Conservation (phyloP, 2,329 filamentous ascomycete genomes). For the Chaetoscypha palmicola region DNA sequence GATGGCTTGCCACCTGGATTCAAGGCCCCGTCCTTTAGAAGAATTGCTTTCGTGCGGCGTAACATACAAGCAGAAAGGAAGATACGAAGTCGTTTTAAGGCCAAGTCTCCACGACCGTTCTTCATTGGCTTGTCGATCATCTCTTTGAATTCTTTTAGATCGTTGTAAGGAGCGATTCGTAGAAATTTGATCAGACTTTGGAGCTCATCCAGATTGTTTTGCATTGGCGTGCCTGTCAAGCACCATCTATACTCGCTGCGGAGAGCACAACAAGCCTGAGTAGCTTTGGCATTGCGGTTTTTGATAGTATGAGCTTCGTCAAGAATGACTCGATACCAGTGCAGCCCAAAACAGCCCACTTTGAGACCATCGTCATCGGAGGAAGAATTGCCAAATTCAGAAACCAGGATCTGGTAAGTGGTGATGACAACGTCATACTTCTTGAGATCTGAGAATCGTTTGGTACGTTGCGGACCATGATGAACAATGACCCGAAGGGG, state of each 20-base stretch:
- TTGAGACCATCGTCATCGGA: slow-evolving; percentile 55
- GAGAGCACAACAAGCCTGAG: slow-evolving; percentile 82
- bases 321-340: slow-evolving; percentile 93
- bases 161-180: slow-evolving; percentile 83
- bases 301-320: slow-evolving; percentile 99
- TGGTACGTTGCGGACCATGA: slow-evolving; percentile 80
- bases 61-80: slow-evolving; percentile 95
- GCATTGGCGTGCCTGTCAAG: slow-evolving; percentile 91
- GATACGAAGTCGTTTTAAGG: slow-evolving; percentile 77
- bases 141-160: slow-evolving; percentile 80
- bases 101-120: slow-evolving; percentile 79
- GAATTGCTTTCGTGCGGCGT: slow-evolving; percentile 92
- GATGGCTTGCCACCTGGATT: slow-evolving; percentile 64
- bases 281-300: slow-evolving; percentile 92
- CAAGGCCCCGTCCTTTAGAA: slow-evolving; percentile 78
- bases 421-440: slow-evolving; percentile 94
- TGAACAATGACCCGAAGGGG: slow-evolving; percentile 79
- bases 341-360: slow-evolving; percentile 79
- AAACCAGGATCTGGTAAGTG: slow-evolving; percentile 91
- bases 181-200: slow-evolving; percentile 92
- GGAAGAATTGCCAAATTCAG: slow-evolving; percentile 70
- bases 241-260: slow-evolving; percentile 91
- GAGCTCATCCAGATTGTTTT: slow-evolving; percentile 95
- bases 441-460: slow-evolving; percentile 67
- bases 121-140: slow-evolving; percentile 88